Evolutionary conservation across 2,329 filamentous ascomycete species (phyloP).

Genomic region (Fusarium liriodendri): DNA sequence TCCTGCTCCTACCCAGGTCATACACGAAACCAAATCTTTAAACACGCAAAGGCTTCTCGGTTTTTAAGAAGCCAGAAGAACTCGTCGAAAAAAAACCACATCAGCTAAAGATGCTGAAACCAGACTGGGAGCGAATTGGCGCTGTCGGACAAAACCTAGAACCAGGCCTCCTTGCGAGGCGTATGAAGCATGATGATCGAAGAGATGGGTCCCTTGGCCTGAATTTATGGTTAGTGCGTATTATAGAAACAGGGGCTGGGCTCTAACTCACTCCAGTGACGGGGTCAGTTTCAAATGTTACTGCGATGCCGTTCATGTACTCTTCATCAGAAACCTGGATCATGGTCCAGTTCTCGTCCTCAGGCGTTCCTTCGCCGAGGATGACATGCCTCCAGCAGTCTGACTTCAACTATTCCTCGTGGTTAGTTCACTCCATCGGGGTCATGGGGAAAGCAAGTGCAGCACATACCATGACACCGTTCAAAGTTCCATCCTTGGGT

Average conservation of each 20-base stretch:
- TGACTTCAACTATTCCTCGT: not conserved
- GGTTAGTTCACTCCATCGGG: not conserved
- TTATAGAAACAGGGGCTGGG: not conserved
- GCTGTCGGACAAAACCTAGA: not conserved
- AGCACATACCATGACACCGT: slow-evolving; percentile 6
- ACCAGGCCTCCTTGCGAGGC: too few relatives aligned
- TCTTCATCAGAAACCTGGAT: not conserved
- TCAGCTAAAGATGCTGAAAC: not conserved
- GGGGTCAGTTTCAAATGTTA: not conserved
- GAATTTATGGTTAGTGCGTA: not conserved
- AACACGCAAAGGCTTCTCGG: too few relatives aligned
- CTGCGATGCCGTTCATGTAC: not conserved
- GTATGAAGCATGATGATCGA: not conserved
- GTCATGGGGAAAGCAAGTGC: not conserved
- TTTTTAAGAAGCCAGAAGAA: too few relatives aligned
- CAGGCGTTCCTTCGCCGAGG: not conserved
- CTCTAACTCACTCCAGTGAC: not conserved
- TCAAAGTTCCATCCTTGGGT: not conserved
- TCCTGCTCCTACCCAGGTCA: too few relatives aligned
- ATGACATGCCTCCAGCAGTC: not conserved
- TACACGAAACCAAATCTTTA: too few relatives aligned
- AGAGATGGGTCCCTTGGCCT: not conserved
- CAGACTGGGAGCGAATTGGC: not conserved
- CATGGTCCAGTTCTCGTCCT: not conserved
- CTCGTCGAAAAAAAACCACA: too few relatives aligned